Conservation (phyloP, 441 rosid species). For the Eugenia klotzschiana region DNA sequence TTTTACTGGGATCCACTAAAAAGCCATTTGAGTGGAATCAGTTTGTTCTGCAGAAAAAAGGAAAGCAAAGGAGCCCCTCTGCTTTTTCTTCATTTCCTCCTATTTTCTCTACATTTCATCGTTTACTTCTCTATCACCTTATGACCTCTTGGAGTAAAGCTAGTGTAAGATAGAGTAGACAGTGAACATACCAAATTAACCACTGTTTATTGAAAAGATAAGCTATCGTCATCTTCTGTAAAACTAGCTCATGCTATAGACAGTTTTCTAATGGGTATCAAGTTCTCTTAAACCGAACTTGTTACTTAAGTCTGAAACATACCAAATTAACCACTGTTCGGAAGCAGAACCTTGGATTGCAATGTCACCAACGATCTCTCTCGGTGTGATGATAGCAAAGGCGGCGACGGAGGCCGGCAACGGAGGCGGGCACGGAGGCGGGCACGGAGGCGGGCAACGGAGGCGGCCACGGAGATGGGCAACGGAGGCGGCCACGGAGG, state of each 20-base stretch:
- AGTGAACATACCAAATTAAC: neutral
- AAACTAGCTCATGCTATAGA: neutral
- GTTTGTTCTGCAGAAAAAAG: neutral
- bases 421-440: too few relatives aligned
- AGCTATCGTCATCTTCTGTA: neutral
- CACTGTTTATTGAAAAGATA: neutral
- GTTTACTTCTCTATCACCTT: neutral
- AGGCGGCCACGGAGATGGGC: too few relatives aligned
- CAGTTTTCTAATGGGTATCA: neutral
- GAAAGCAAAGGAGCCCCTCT: neutral
- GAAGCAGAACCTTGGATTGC: too few relatives aligned
- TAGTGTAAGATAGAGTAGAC: neutral
- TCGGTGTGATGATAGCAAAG: too few relatives aligned
- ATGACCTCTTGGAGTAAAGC: neutral
- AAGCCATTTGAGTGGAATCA: neutral
- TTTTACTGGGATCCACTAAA: neutral
- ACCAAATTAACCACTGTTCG: too few relatives aligned
- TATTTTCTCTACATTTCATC: neutral
- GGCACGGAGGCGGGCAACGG: too few relatives aligned
- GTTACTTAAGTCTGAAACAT: neutral
- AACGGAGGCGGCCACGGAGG: too few relatives aligned
- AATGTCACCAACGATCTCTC: too few relatives aligned
- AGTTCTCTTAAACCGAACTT: neutral
- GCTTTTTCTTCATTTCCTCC: neutral
- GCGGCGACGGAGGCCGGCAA: too few relatives aligned